Percentiles rank a stretch among this genome's conserved stretches.
phyloP scores from a whole-genome alignment of 116 monocot species.

The Cymodocea nodosa region DNA sequence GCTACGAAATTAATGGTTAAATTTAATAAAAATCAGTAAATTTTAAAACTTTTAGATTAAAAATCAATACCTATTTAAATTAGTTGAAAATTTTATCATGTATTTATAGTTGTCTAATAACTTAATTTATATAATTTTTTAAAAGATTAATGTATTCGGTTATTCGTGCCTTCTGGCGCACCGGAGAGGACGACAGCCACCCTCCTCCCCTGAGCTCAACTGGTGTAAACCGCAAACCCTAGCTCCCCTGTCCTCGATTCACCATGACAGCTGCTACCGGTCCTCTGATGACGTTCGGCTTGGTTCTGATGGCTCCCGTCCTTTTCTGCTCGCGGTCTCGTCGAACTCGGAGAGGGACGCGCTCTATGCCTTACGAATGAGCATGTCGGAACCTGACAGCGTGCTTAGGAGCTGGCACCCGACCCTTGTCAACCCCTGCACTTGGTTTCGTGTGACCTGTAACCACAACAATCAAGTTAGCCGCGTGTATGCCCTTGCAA shows the following conservation, averaged over 20 bases:
- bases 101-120: too few relatives aligned
- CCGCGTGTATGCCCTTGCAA: slow-evolving; percentile 35
- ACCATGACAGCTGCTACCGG: too few relatives aligned
- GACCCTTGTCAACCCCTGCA: slow-evolving; percentile 91
- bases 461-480: slow-evolving; percentile 84
- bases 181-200: neutral
- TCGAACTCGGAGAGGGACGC: slow-evolving; percentile 88
- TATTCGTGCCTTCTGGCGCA: too few relatives aligned
- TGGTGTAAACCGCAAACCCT: slow-evolving; percentile 4
- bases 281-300: neutral
- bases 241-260: neutral
- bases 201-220: neutral
- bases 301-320: neutral
- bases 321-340: slow-evolving; percentile 12
- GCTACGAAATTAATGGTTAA: too few relatives aligned
- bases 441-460: slow-evolving; percentile 98
- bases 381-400: slow-evolving; percentile 61
- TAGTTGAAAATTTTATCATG: too few relatives aligned
- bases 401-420: slow-evolving; percentile 94
- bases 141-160: too few relatives aligned
- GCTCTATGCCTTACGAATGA: slow-evolving; percentile 54
- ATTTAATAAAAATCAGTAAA: too few relatives aligned
- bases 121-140: too few relatives aligned
- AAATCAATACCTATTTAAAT: too few relatives aligned
- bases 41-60: too few relatives aligned